Evolutionary conservation across 1,139 yeast genomes (phyloP).

Genomic region (Yamadazyma epiphylla): DNA sequence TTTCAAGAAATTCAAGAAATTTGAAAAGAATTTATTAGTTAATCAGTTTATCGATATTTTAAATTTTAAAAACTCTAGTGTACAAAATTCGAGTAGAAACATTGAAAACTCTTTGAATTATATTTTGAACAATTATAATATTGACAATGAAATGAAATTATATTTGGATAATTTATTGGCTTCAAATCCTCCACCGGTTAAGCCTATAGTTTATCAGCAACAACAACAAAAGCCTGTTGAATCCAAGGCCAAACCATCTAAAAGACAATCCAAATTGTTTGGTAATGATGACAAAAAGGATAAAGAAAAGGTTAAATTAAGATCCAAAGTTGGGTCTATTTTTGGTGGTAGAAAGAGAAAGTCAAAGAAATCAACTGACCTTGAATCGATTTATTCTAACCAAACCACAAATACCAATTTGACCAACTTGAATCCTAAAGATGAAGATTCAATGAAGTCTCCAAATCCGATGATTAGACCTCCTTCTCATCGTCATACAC

Average conservation of each 20-base stretch:
- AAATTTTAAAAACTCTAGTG: slow-evolving; percentile 53
- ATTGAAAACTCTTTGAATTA: slow-evolving; percentile 68
- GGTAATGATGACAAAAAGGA: slow-evolving; percentile 5
- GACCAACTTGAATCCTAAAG: slow-evolving; percentile 10
- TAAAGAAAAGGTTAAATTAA: slow-evolving; percentile 43
- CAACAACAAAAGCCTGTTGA: neutral
- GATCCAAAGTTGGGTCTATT: slow-evolving; percentile 81
- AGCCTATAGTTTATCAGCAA: neutral
- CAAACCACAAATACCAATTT: slow-evolving; percentile 16
- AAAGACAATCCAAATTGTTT: slow-evolving; percentile 11
- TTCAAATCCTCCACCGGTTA: slow-evolving; percentile 14
- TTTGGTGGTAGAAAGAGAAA: slow-evolving; percentile 62
- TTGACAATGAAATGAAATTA: slow-evolving; percentile 35
- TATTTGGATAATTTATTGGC: slow-evolving; percentile 34
- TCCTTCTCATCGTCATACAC: too few species aligned
- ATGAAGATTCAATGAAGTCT: neutral
- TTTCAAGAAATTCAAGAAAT: slow-evolving; percentile 70
- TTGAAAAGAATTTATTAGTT: slow-evolving; percentile 63
- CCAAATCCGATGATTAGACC: neutral
- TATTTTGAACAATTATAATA: slow-evolving; percentile 45
- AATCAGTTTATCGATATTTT: slow-evolving; percentile 67
- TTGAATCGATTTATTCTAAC: slow-evolving; percentile 25
- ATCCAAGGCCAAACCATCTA: slow-evolving; percentile 1
- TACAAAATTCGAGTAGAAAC: slow-evolving; percentile 41
- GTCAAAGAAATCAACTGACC: slow-evolving; percentile 28